A percentile compares a stretch with the other conserved stretches of the same genome.
Conservation (phyloP, 1,284 basidiomycete species). For the Ustilago crameri region DNA sequence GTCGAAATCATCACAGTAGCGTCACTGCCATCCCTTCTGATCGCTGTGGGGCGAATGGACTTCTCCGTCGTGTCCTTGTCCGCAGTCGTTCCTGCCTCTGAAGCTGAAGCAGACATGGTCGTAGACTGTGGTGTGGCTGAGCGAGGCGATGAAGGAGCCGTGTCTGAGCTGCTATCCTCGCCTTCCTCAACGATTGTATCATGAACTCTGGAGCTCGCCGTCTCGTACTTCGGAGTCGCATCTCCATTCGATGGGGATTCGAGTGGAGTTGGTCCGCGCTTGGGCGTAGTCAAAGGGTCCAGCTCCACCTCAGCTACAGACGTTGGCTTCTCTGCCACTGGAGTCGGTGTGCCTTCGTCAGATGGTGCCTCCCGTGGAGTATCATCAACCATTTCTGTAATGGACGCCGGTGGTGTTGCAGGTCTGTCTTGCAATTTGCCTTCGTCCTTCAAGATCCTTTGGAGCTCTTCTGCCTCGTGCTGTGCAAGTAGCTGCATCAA, state of each 20-base stretch:
- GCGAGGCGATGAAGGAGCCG: slow-evolving; percentile 19
- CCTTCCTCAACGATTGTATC: slow-evolving; percentile 45
- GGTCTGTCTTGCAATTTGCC: slow-evolving; percentile 34
- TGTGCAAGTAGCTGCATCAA: slow-evolving; percentile 47
- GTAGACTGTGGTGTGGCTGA: slow-evolving; percentile 17
- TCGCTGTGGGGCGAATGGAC: neutral
- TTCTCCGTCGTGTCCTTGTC: neutral
- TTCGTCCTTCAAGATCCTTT: slow-evolving; percentile 49
- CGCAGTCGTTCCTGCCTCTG: neutral
- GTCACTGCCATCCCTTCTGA: slow-evolving; percentile 29
- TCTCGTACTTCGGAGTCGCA: slow-evolving; percentile 31
- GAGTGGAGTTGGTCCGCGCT: slow-evolving; percentile 2
- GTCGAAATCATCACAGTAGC: slow-evolving; percentile 33
- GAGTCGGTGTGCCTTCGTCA: slow-evolving; percentile 6
- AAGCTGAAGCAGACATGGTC: neutral
- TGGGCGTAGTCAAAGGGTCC: neutral
- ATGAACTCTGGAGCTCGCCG: slow-evolving; percentile 18
- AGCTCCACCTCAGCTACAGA: neutral
- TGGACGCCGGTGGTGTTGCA: slow-evolving; percentile 23
- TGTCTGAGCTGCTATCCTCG: slow-evolving; percentile 46
- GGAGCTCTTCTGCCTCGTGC: slow-evolving; percentile 45
- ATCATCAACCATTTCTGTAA: slow-evolving; percentile 18
- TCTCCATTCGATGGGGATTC: slow-evolving; percentile 20
- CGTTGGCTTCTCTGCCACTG: slow-evolving; percentile 3
- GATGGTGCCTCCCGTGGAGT: slow-evolving; percentile 1